Percentiles rank a stretch among this genome's conserved stretches.
Evolutionary conservation across 768 basidiomycete genomes (phyloP).

Genomic region (Lentinula sp.): DNA sequence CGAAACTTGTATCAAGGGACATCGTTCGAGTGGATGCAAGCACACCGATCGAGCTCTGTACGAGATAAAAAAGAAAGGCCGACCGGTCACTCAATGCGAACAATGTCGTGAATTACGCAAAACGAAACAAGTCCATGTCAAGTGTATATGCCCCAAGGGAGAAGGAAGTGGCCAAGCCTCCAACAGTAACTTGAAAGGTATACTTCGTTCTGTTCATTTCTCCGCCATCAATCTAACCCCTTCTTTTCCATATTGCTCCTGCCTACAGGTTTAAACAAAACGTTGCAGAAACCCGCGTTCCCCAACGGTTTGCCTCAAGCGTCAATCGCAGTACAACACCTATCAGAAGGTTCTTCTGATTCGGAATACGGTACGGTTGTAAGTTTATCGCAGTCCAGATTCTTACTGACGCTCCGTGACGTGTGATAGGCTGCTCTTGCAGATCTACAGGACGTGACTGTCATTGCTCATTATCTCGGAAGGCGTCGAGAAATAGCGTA

Average conservation of each 20-base stretch:
- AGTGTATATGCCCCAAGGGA: constrained; percentile 72
- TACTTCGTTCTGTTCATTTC: constrained; percentile 19
- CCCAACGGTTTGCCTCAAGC: constrained; percentile 72
- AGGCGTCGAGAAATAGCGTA: constrained; percentile 24
- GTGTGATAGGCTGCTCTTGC: constrained; percentile 45
- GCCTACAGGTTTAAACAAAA: constrained; percentile 46
- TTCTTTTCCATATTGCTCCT: constrained; percentile 11
- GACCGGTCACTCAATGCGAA: constrained; percentile 87
- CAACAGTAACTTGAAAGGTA: constrained; percentile 57
- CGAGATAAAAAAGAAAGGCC: constrained; percentile 91
- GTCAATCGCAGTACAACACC: constrained; percentile 41
- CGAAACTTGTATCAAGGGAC: constrained; percentile 94
- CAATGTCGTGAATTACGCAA: constrained; percentile 83
- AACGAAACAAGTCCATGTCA: constrained; percentile 81
- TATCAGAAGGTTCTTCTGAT: constrained; percentile 48
- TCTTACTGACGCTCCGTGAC: constrained; percentile 17
- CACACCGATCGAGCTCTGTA: constrained; percentile 85
- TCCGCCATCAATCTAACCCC: constrained; percentile 34
- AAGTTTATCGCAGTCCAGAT: constrained; percentile 22
- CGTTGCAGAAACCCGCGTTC: constrained; percentile 69
- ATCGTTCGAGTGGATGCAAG: constrained; percentile 86
- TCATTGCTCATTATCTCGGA: constrained; percentile 51
- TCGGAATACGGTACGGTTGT: constrained; percentile 57
- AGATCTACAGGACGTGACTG: constrained; percentile 44
- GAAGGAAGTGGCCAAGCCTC: constrained; percentile 43